Evolutionary conservation across 345 rosid species (phyloP), one percentile per base, ranked within the genome.

Genomic region (Theobroma cacao): DNA sequence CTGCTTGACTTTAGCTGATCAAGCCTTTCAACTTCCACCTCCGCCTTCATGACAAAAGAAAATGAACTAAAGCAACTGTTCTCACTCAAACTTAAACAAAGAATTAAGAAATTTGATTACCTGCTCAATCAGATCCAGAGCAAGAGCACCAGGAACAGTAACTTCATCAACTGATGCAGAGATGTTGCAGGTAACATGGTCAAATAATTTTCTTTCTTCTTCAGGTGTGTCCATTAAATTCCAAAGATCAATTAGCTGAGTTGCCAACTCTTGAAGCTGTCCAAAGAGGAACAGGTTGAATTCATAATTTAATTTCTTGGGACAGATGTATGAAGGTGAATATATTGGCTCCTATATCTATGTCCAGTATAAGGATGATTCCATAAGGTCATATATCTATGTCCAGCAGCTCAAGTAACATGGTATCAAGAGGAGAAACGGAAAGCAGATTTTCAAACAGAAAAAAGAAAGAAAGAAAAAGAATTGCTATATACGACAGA

Each of bases 231-330:
- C 99, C 99, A 97, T 94, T 84, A 94, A 89, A 84, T 94, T 94
- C 99, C 99, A 97, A 45, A 94, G 91, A 77, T 97, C 99, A 86
- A 84, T 82, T 61, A 97, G 85, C 83, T 92, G 98, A 75, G 89
- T 85, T 53, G 96, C 93, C 45, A 93, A 89, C 83, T 97, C 98
- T 91, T 97, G 98, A 82, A 97, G 98, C 99, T 96, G 91, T 48
- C 59, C 47, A 78, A 36, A 62, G 31, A 78, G 36, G 50, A 52
- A 60, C 14, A 70, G 14, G 50, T 79, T 64, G 76, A 81, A 55
- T 70, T 55, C 68, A 53, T 72, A 26, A 66, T 60, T 59, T 28
- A 20, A 74, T 5, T 38, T 45, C 36, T 61, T 9, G 59, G 48
- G 64, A 63, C n/a, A 58, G 24, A 48, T 4, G 41, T n/a, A 13